phyloP scores from a whole-genome alignment of 23 red algal genomes.

The Gracilaria domingensis region DNA sequence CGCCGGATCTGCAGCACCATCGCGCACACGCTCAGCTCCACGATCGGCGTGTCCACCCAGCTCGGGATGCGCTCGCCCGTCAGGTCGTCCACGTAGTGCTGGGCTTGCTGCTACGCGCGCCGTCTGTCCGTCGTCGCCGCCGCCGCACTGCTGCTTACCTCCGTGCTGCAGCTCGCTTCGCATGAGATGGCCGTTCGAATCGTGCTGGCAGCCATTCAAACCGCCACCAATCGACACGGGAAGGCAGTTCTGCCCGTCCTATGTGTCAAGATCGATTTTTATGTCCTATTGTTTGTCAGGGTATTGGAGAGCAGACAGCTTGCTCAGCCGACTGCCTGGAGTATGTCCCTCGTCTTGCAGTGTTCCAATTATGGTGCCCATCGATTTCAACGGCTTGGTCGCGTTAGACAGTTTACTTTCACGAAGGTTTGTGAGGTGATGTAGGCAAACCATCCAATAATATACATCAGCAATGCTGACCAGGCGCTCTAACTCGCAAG shows the following conservation, averaged over 20 bases:
- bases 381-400: conserved; percentile 76
- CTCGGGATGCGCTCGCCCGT: conserved; percentile 38
- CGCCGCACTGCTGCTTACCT: too few species aligned
- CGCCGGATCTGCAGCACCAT: conserved; percentile 70
- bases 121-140: too few species aligned
- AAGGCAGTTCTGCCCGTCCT: conserved; percentile 80
- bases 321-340: conserved; percentile 52
- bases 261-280: conserved; percentile 95
- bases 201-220: conserved; percentile 75
- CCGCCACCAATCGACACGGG: conserved; percentile 79
- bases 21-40: conserved; percentile 47
- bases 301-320: conserved; percentile 59
- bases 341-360: conserved; percentile 70
- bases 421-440: too few species aligned
- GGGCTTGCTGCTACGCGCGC: neutral
- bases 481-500: too few species aligned
- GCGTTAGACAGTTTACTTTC: conserved; percentile 2
- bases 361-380: conserved; percentile 81
- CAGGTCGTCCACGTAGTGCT: conserved; percentile 39
- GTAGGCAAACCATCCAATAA: too few species aligned
- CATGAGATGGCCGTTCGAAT: conserved; percentile 94
- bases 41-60: conserved; percentile 53
- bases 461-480: too few species aligned
- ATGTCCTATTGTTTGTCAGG: conserved; percentile 91
- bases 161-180: neutral